Evolutionary conservation across 2,329 filamentous ascomycete genomes (phyloP).

Genomic region (Didymella segeticola): DNA sequence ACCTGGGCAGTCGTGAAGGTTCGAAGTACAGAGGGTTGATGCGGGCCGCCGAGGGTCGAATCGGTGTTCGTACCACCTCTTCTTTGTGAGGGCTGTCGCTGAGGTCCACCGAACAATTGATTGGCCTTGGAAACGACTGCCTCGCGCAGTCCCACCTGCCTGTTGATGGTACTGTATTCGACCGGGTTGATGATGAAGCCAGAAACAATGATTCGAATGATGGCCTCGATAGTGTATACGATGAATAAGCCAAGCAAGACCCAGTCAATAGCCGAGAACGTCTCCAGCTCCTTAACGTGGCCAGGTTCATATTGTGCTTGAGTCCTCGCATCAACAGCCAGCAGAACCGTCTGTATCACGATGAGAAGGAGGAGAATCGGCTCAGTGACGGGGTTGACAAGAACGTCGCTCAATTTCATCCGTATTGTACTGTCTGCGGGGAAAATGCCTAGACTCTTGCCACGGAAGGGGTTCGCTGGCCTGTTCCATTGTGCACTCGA

Average conservation of each 20-base stretch:
- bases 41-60: constrained; percentile 29
- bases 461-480: constrained; percentile 77
- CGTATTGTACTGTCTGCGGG: constrained; percentile 78
- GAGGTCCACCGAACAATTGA: constrained; percentile 76
- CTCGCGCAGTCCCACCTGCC: constrained; percentile 74
- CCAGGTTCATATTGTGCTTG: constrained; percentile 68
- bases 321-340: constrained; percentile 80
- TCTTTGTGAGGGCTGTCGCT: constrained; percentile 73
- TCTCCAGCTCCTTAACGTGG: constrained; percentile 60
- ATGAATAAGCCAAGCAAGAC: constrained; percentile 82
- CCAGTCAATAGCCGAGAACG: constrained; percentile 78
- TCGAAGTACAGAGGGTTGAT: constrained; percentile 72
- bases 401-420: constrained; percentile 76
- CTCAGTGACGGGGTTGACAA: constrained; percentile 87
- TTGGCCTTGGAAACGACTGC: constrained; percentile 79
- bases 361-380: constrained; percentile 87
- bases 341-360: constrained; percentile 83
- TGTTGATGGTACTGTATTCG: constrained; percentile 91
- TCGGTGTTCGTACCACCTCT: constrained; percentile 52
- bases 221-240: constrained; percentile 86
- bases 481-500: constrained; percentile 53
- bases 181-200: constrained; percentile 88
- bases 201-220: constrained; percentile 86
- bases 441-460: constrained; percentile 86
- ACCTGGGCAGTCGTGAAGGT: constrained; percentile 77